phyloP scores from a whole-genome alignment of 371 early-diverging fungal genomes.

The Chytridiales sp. region DNA sequence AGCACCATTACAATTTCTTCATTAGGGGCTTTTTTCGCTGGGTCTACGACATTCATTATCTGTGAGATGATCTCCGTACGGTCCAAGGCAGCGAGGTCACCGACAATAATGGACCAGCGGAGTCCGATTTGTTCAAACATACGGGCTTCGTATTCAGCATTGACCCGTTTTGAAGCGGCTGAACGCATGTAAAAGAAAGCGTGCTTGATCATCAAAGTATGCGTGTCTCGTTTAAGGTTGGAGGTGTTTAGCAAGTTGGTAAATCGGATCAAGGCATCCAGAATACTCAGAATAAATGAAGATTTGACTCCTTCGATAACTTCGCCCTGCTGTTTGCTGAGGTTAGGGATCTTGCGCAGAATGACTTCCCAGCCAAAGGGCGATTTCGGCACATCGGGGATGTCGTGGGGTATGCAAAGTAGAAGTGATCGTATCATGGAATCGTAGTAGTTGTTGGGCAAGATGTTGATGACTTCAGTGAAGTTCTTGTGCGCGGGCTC shows the following conservation, averaged over 20 bases:
- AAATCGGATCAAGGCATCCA: conserved; percentile 26
- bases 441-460: conserved; percentile 43
- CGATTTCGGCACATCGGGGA: conserved; percentile 41
- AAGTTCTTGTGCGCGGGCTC: conserved; percentile 34
- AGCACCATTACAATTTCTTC: conserved; percentile 45
- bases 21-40: conserved; percentile 11
- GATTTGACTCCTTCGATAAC: conserved; percentile 34
- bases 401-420: conserved; percentile 42
- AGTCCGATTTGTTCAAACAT: conserved; percentile 41
- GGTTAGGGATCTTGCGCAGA: conserved; percentile 28
- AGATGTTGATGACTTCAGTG: conserved; percentile 27
- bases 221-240: conserved; percentile 34
- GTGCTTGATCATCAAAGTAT: conserved; percentile 33
- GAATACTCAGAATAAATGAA: conserved; percentile 14
- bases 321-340: conserved; percentile 23
- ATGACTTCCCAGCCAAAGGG: conserved; percentile 46
- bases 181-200: conserved; percentile 37
- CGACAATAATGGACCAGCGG: conserved; percentile 41
- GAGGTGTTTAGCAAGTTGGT: conserved; percentile 13
- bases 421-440: conserved; percentile 37
- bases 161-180: conserved; percentile 17
- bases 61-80: conserved; percentile 34
- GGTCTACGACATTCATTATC: conserved; percentile 31
- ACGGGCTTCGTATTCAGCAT: conserved; percentile 32
- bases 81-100: conserved; percentile 37